phyloP scores from a whole-genome alignment of 2,329 filamentous ascomycete species.

The Coleophoma cylindrospora region DNA sequence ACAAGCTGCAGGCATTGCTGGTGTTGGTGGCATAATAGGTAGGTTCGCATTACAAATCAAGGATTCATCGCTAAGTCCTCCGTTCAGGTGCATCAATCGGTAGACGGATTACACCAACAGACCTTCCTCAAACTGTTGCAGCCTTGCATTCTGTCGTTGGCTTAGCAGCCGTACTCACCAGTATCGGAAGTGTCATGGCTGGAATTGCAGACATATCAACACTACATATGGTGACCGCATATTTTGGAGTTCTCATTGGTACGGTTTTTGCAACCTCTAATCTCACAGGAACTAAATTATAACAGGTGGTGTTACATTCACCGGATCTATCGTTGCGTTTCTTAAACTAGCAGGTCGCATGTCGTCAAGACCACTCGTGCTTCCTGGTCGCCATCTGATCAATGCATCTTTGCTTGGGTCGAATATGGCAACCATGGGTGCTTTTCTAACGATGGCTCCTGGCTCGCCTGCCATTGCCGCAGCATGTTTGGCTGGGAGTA shows the following conservation, averaged over 20 bases:
- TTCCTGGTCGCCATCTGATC: slow-evolving; percentile 71
- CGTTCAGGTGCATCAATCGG: slow-evolving; percentile 65
- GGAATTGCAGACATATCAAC: slow-evolving; percentile 67
- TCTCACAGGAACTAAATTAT: background rate
- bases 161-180: slow-evolving; percentile 81
- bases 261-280: slow-evolving; percentile 5
- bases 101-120: slow-evolving; percentile 80
- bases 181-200: slow-evolving; percentile 79
- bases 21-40: slow-evolving; percentile 62
- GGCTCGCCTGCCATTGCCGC: slow-evolving; percentile 76
- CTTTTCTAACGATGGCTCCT: slow-evolving; percentile 77
- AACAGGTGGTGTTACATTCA: slow-evolving; percentile 75
- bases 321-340: slow-evolving; percentile 84
- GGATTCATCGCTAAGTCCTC: no score
- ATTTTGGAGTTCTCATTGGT: slow-evolving; percentile 80
- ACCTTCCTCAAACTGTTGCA: slow-evolving; percentile 83
- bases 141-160: slow-evolving; percentile 88
- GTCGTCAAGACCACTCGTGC: slow-evolving; percentile 67
- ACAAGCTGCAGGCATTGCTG: slow-evolving; percentile 74
- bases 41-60: slow-evolving; percentile 6
- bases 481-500: slow-evolving; percentile 70
- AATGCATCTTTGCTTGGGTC: slow-evolving; percentile 70
- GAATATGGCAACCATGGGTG: slow-evolving; percentile 79
- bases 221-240: slow-evolving; percentile 79
- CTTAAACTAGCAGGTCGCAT: slow-evolving; percentile 80